Conservation (phyloP, 768 basidiomycete genomes). For the Phanerodontia chrysosporium region DNA sequence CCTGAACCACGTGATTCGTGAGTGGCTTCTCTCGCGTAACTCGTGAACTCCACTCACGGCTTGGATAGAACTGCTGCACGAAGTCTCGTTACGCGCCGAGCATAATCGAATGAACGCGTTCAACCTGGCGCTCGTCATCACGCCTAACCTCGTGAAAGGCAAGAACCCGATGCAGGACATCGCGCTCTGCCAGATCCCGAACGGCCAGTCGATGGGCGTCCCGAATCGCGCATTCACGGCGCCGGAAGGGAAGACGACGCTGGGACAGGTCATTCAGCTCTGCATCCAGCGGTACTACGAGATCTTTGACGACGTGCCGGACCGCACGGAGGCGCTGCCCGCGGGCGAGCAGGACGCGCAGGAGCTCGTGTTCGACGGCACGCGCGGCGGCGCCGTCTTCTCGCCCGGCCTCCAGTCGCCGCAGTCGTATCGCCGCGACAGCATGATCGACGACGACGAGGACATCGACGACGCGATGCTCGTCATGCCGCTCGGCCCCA, state of each 20-base stretch:
- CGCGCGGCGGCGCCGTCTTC: slow-evolving; percentile 11
- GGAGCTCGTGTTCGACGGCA: slow-evolving; percentile 6
- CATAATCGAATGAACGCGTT: slow-evolving; percentile 79
- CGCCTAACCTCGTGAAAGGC: slow-evolving; percentile 75
- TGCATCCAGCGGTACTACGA: slow-evolving; percentile 85
- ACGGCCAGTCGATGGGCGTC: slow-evolving; percentile 34
- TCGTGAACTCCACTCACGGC: not conserved
- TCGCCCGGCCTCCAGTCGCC: slow-evolving; percentile 15
- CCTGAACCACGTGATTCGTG: slow-evolving; percentile 50
- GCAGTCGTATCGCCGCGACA: slow-evolving; percentile 23
- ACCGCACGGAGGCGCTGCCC: slow-evolving; percentile 54
- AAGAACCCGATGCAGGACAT: slow-evolving; percentile 68
- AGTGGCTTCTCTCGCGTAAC: not conserved
- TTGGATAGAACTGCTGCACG: slow-evolving; percentile 67
- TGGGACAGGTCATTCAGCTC: slow-evolving; percentile 67
- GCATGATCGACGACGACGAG: slow-evolving; percentile 55
- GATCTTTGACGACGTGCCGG: slow-evolving; percentile 77
- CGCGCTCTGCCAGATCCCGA: slow-evolving; percentile 63
- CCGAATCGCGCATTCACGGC: slow-evolving; percentile 17
- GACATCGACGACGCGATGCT: slow-evolving; percentile 74
- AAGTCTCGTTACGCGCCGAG: slow-evolving; percentile 64
- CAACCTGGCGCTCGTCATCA: slow-evolving; percentile 76
- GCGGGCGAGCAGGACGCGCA: slow-evolving; percentile 3
- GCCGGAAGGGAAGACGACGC: slow-evolving; percentile 51
- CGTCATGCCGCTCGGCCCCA: slow-evolving; percentile 64